These are phyloP conservation scores for Aspergillus sp. DNA, from an alignment of 2,329 filamentous ascomycete species.

Conservation along the genomic window DNA sequence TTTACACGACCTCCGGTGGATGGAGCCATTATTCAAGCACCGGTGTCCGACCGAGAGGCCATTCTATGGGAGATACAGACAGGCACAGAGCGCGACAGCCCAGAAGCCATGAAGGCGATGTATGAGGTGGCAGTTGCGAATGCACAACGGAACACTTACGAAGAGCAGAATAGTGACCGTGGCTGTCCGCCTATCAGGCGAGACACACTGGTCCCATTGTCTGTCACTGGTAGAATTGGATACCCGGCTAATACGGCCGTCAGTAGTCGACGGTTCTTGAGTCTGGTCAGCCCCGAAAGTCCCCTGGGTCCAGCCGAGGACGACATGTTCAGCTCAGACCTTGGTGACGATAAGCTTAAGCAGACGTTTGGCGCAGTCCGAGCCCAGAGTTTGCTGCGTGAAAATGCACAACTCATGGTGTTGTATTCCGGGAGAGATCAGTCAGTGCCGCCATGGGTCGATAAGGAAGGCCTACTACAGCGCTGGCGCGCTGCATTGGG, in stretches of 20 bases:
- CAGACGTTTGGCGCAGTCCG: constrained; percentile 59
- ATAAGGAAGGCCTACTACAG: constrained; percentile 41
- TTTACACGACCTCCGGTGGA: neutral
- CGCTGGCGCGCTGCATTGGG: constrained; percentile 37
- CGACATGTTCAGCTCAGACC: constrained; percentile 78
- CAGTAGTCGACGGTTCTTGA: constrained; percentile 56
- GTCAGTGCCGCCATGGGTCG: constrained; percentile 42
- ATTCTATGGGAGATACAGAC: constrained; percentile 1
- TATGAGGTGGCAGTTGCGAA: neutral
- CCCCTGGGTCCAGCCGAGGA: constrained; percentile 66
- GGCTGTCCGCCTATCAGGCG: neutral
- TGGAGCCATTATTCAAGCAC: constrained; percentile 6
- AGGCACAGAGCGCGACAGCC: constrained; percentile 4
- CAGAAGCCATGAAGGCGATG: constrained; percentile 1
- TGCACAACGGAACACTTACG: constrained; percentile 2
- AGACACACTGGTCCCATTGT: constrained; percentile 2
- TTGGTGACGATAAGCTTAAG: constrained; percentile 58
- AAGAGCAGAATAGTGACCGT: neutral
- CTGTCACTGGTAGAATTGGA: constrained; percentile 3
- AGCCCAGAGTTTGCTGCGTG: constrained; percentile 30
- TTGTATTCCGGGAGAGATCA: constrained; percentile 46
- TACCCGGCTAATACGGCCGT: constrained; percentile 41
- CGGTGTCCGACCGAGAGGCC: constrained; percentile 3
- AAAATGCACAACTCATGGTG: constrained; percentile 35
- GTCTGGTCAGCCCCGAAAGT: constrained; percentile 49